Evolutionary conservation across 176 grass and related monocot species (phyloP).

Genomic region (Dactylis glomerata): DNA sequence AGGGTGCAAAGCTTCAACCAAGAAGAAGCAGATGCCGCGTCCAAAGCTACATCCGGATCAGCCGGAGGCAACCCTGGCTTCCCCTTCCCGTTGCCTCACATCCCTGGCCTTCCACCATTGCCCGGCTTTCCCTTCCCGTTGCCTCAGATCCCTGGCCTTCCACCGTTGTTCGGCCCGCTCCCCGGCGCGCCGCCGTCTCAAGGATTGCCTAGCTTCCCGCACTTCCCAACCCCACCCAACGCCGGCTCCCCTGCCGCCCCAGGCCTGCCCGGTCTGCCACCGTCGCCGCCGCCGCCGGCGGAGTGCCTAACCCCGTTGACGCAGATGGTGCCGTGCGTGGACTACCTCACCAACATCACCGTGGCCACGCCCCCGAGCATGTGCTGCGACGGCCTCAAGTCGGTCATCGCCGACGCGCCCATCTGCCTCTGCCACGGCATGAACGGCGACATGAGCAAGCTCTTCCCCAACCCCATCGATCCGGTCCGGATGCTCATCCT

Average conservation of each 20-base stretch:
- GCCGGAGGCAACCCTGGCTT: background rate
- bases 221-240: background rate
- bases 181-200: too few species aligned
- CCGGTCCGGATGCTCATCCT: slow-evolving; percentile 15
- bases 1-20: background rate
- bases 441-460: slow-evolving; percentile 25
- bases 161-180: too few species aligned
- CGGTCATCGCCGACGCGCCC: slow-evolving; percentile 7
- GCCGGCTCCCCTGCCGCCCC: background rate
- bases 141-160: background rate
- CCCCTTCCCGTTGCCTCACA: background rate
- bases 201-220: background rate
- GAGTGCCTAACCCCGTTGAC: slow-evolving; percentile 23
- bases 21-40: background rate
- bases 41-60: background rate
- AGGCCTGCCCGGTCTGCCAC: background rate
- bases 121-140: background rate
- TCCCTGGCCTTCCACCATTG: background rate
- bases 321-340: slow-evolving; percentile 23
- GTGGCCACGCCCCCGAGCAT: background rate
- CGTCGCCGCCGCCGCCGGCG: background rate
- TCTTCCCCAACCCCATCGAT: slow-evolving; percentile 17
- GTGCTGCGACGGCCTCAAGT: slow-evolving; percentile 35
- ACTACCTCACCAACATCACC: slow-evolving; percentile 37
- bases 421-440: slow-evolving; percentile 44